Base-by-base conservation (phyloP, 306 rosid genomes). In the Medicago lupulina region DNA sequence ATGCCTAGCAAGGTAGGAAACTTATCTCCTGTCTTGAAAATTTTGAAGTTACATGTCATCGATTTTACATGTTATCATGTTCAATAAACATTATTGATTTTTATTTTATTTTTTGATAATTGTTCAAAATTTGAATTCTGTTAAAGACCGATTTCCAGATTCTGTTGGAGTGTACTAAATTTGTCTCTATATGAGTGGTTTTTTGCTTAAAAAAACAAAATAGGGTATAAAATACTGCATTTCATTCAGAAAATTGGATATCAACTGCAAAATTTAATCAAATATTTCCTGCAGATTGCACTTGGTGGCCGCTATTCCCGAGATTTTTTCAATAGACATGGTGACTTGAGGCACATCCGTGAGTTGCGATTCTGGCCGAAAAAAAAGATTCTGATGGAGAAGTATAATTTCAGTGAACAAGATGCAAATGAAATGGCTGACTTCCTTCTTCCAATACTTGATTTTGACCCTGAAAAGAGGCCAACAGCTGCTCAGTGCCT, bases 401-500 rank as follows among this genome's bases (percentile, higher is more conserved):
- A 92, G 86, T 92, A 92, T 17, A 88, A 82, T 47, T 90, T 92
- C 83, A 85, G 89, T 0, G 97, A 88, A 81, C 90, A 82, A 86
- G 96, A 90, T 58, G 96, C 96, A 8, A 80, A 43, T 76, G 92
- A 85, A 67, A 54, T 92, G 87, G 61, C 87, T 4, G 91, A 87
- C 38, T 92, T 92, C 73, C 91, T 90, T 39, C 80, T 80, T 76
- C 87, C 91, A 31, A 71, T 92, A 60, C 96, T 92, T 19, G 96
- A 92, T 80, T 92, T 90, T 80, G 86, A 53, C 41, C 97, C 96
- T 0, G 80, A 67, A 78, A 88, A 88, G 79, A 89, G 97, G 76
- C 96, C 97, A 72, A 87, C 96, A 46, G 97, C 96, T 63, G 91
- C 88, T 36, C 87, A 88, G 73, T 90, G 96, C 76, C 97, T 92